phyloP scores from a whole-genome alignment of 2,329 filamentous ascomycete genomes.

The Rutstroemia sydowiana region DNA sequence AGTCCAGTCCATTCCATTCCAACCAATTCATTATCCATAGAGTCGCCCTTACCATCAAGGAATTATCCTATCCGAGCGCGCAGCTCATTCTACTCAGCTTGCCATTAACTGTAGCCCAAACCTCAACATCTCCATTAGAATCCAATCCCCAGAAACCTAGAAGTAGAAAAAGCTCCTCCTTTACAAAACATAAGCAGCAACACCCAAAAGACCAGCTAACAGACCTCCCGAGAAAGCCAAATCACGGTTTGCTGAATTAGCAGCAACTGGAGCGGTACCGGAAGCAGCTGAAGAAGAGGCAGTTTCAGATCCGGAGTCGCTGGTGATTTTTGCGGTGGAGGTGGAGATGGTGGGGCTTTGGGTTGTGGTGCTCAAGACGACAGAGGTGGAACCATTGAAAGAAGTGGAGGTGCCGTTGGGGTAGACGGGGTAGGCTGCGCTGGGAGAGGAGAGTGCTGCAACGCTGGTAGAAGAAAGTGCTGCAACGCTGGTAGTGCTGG shows the following conservation, averaged over 20 bases:
- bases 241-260: conserved; percentile 49
- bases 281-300: conserved; percentile 22
- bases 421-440: conserved; percentile 20
- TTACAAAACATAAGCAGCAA: conserved; percentile 42
- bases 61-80: no score
- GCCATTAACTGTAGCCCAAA: no score
- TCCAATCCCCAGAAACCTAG: no score
- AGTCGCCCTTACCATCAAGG: no score
- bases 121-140: no score
- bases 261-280: conserved; percentile 35
- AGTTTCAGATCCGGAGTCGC: conserved; percentile 21
- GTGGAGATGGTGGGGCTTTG: no score
- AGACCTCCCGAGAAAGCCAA: conserved; percentile 50
- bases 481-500: conserved; percentile 18
- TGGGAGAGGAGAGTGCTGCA: no score
- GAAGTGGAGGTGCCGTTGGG: conserved; percentile 16
- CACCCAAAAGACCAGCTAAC: conserved; percentile 52
- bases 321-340: conserved; percentile 21
- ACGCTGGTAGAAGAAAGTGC: no score
- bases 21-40: no score
- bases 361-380: conserved; percentile 10
- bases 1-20: no score
- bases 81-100: no score
- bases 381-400: conserved; percentile 12
- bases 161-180: no score